Conservation (phyloP, 306 rosid genomes). For the Benincasa hispida region DNA sequence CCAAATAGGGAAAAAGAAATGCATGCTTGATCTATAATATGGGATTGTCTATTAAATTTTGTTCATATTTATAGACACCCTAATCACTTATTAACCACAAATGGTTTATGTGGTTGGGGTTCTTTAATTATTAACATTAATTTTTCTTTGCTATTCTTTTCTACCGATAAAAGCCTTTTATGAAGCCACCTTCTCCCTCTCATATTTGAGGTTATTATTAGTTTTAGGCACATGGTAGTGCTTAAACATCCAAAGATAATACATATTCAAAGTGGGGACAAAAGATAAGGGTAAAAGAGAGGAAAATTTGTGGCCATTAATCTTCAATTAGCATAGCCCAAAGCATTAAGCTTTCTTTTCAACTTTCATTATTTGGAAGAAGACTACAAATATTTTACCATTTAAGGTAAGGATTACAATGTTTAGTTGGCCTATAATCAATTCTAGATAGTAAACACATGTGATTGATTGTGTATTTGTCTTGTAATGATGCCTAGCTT, state of each 20-base stretch:
- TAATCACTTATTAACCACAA: slow-evolving; percentile 25
- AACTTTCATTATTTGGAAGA: background rate
- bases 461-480: background rate
- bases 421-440: background rate
- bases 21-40: slow-evolving; percentile 1
- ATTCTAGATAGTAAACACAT: background rate
- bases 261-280: background rate
- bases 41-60: slow-evolving; percentile 7
- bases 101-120: slow-evolving; percentile 17
- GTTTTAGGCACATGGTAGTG: slow-evolving; percentile 30
- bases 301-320: background rate
- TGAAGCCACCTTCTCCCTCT: no score
- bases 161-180: background rate
- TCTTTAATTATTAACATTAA: background rate
- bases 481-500: background rate
- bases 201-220: background rate
- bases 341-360: background rate
- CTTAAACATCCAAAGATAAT: background rate
- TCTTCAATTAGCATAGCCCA: background rate
- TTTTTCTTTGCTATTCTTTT: background rate
- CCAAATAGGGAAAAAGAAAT: background rate
- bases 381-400: background rate
- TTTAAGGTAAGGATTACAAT: background rate
- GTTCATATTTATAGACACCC: slow-evolving; percentile 13
- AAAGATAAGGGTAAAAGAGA: background rate